Evolutionary conservation across 257 asterid genomes (phyloP).

Genomic region (Nicotiana sylvestris): DNA sequence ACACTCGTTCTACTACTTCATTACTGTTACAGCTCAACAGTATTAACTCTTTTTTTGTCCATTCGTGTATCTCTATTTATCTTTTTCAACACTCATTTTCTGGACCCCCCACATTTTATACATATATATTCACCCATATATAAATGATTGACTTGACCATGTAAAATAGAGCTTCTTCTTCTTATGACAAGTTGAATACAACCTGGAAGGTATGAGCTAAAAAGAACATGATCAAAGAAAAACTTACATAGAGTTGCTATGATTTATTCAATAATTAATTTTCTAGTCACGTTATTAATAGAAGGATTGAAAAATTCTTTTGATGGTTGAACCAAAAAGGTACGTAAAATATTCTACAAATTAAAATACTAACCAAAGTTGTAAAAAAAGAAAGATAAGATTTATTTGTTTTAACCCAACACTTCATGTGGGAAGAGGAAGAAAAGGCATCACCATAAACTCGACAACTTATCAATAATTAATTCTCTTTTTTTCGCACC

Average conservation of each 20-base stretch:
- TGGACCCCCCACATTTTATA: background rate
- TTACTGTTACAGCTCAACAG: background rate
- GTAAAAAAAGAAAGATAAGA: background rate
- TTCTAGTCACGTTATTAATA: background rate
- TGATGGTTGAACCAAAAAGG: background rate
- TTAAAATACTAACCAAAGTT: background rate
- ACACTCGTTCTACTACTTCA: background rate
- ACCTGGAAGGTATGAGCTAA: background rate
- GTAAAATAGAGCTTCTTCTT: background rate
- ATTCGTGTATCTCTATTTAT: background rate
- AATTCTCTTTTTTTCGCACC: conserved; percentile 11
- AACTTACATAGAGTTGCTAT: too few relatives aligned
- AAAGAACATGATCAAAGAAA: too few relatives aligned
- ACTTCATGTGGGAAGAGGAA: background rate
- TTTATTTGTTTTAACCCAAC: background rate
- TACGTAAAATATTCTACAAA: too few relatives aligned
- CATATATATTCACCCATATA: background rate
- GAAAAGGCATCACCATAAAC: background rate
- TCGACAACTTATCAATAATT: conserved; percentile 9
- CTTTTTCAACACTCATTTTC: background rate
- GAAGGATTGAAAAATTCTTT: background rate
- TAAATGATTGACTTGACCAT: background rate
- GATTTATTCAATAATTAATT: too few relatives aligned
- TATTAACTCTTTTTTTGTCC: background rate
- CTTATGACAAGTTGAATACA: background rate